Conservation (phyloP, 2,329 filamentous ascomycete genomes). For the Orbilia blumenaviensis region DNA sequence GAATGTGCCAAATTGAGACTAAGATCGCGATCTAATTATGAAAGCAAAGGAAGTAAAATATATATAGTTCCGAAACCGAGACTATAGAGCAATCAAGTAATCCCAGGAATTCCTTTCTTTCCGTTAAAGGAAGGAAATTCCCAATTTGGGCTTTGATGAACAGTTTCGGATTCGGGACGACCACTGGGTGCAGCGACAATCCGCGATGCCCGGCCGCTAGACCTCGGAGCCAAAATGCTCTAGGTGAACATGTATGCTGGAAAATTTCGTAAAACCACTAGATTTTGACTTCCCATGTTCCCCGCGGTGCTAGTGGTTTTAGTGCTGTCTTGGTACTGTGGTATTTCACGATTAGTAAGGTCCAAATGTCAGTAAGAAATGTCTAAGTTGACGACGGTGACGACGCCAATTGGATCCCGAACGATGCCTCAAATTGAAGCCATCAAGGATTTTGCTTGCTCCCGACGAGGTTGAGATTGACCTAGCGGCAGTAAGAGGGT, state of each 20-base stretch:
- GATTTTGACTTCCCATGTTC: slow-evolving; percentile 25
- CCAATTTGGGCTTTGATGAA: slow-evolving; percentile 6
- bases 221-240: not conserved
- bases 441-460: slow-evolving; percentile 40
- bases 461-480: not conserved
- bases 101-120: slow-evolving; percentile 33
- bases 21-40: slow-evolving; percentile 21
- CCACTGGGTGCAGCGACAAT: slow-evolving; percentile 2
- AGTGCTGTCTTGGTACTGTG: slow-evolving; percentile 8
- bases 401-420: not conserved
- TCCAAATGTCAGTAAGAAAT: not conserved
- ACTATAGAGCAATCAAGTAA: slow-evolving; percentile 2
- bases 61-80: slow-evolving; percentile 7
- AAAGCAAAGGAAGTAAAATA: too few species aligned
- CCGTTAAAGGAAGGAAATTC: slow-evolving; percentile 32
- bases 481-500: not conserved
- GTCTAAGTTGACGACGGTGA: slow-evolving; percentile 38
- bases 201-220: slow-evolving; percentile 32
- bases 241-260: not conserved
- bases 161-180: slow-evolving; percentile 4
- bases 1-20: slow-evolving; percentile 20
- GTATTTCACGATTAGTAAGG: slow-evolving; percentile 27
- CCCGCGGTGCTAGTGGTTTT: slow-evolving; percentile 17
- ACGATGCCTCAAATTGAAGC: not conserved
- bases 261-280: not conserved